phyloP scores from a whole-genome alignment of 2,329 filamentous ascomycete genomes.

The Pseudogymnoascus sp. region DNA sequence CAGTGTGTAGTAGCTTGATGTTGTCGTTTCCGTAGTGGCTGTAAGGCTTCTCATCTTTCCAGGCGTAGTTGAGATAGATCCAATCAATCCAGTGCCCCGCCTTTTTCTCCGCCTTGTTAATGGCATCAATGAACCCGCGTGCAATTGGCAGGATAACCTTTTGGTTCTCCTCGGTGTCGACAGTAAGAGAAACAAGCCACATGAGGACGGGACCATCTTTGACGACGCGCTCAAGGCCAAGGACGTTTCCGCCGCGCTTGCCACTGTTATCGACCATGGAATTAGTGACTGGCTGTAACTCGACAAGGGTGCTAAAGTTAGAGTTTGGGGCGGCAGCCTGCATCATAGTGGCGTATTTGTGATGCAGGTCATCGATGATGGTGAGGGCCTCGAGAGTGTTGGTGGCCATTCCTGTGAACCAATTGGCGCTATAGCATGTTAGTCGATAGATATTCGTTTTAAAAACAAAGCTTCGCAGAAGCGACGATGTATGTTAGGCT shows the following conservation, averaged over 20 bases:
- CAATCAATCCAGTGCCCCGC: constrained; percentile 22
- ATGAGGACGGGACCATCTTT: constrained; percentile 22
- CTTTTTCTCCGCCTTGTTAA: constrained; percentile 10
- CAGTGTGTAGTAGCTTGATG: constrained; percentile 25
- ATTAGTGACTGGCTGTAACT: constrained; percentile 28
- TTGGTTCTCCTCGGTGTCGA: constrained; percentile 20
- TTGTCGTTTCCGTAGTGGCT: constrained; percentile 34
- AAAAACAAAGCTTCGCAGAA: constrained; percentile 11
- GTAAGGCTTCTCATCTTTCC: constrained; percentile 34
- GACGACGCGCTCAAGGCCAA: constrained; percentile 29
- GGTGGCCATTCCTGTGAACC: constrained; percentile 27
- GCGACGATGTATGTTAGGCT: constrained; percentile 10
- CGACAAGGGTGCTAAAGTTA: constrained; percentile 19
- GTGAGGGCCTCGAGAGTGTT: constrained; percentile 14
- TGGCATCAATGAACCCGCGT: constrained; percentile 10
- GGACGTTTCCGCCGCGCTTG: constrained; percentile 27
- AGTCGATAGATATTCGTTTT: constrained; percentile 14
- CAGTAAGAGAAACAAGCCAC: constrained; percentile 14
- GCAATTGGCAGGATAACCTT: constrained; percentile 23
- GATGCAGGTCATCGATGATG: constrained; percentile 15
- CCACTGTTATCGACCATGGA: constrained; percentile 22
- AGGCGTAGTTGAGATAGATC: constrained; percentile 41
- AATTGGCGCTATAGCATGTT: constrained; percentile 23
- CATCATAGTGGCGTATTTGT: constrained; percentile 14
- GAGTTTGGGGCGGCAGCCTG: constrained; percentile 18